Evolutionary conservation across 1,284 basidiomycete genomes (phyloP), one percentile per base, ranked within the genome.

Genomic region (Naganishia liquefaciens): DNA sequence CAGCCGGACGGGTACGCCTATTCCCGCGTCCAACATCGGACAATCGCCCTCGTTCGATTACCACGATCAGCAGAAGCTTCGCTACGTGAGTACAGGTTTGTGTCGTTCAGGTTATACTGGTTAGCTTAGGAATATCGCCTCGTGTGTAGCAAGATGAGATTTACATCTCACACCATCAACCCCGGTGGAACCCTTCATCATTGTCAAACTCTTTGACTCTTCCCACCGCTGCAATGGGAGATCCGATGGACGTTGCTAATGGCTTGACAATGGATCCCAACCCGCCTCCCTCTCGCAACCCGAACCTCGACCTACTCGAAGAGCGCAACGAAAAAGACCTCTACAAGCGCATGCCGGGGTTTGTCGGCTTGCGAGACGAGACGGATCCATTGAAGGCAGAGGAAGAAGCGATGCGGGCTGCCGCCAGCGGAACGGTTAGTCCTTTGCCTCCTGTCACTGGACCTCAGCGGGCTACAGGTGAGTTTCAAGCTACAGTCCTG

Each of bases 21-120:
- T 65, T 25, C 63, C 63, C 5, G 51, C 28, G 30, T 28, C 54
- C 11, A 52, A 57, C 17, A 54, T 62, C 25, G 60, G 63, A 46
- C 66, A 62, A 42, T 78, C 77, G 10, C 77, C 78, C n/a, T 74
- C 76, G 1, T 79, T 79, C 68, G 74, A 76, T 50, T 79, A 79
- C 58, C 78, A 79, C 67, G 75, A 78, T 63, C 74, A 78, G 53
- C 68, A 74, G 15, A 68, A 77, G 43, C 67, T 77, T 19, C 75
- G 76, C 62, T 70, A 76, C 49, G 67, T 68, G 49, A 63, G 67
- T 64, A 19, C 2, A 21, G 7, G 5, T 7, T 13, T 10, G 10
- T 30, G 10, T 27, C 9, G 19, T 17, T 28, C 4, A 40, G 19
- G n/a, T 50, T 15, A 40, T 13, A 23, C 7, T 15, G 23, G 28